Evolutionary conservation across 192 early-diverging fungal species (phyloP).

Genomic region (Coemansia sp.): DNA sequence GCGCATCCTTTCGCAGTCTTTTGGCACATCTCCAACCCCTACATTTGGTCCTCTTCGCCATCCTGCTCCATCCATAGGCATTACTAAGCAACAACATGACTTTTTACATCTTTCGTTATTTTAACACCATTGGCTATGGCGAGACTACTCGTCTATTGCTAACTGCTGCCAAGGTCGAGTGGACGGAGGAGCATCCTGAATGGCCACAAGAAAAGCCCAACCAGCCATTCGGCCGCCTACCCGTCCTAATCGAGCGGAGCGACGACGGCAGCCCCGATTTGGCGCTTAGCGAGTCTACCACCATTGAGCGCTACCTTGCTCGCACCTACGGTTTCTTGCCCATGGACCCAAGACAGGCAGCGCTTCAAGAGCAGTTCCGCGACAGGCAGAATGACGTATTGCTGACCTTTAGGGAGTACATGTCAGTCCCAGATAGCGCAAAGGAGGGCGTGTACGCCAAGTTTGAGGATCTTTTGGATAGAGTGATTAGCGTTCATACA

Average conservation of each 20-base stretch:
- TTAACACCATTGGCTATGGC: conserved; percentile 21
- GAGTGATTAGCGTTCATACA: conserved; percentile 39
- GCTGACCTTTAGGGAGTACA: background rate
- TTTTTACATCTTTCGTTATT: conserved; percentile 42
- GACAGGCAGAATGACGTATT: conserved; percentile 16
- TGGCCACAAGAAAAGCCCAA: conserved; percentile 37
- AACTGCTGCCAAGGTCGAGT: conserved; percentile 43
- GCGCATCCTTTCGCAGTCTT: background rate
- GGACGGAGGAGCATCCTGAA: conserved; percentile 31
- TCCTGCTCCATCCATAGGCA: background rate
- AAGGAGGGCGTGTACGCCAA: background rate
- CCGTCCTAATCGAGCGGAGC: conserved; percentile 34
- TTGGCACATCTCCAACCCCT: background rate
- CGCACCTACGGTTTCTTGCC: conserved; percentile 54
- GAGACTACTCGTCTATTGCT: conserved; percentile 43
- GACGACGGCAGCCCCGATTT: conserved; percentile 26
- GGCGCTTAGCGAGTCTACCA: conserved; percentile 45
- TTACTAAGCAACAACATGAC: background rate
- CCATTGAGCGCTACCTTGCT: conserved; percentile 60
- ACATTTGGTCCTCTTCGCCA: background rate
- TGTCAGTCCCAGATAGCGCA: background rate
- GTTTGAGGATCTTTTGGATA: conserved; percentile 27
- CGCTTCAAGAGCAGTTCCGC: conserved; percentile 26
- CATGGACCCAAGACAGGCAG: conserved; percentile 32
- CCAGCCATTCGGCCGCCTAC: conserved; percentile 43